Base-by-base conservation (phyloP, 202 grass and related monocot genomes). In the Alloteropsis angusta region DNA sequence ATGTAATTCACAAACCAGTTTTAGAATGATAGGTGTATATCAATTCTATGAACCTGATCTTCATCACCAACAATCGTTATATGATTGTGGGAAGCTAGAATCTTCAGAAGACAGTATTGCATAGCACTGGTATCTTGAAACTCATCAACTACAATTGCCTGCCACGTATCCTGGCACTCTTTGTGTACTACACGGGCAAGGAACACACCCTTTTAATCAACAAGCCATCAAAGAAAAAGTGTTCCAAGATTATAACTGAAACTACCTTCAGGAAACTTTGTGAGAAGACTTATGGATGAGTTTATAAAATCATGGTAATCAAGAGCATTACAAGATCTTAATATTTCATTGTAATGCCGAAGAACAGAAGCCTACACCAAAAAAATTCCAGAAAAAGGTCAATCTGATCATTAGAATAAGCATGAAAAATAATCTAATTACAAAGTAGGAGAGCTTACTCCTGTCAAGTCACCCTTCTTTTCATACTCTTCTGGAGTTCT, bases 71-170 rank as follows among this genome's bases (percentile, higher is more conserved):
- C 91, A 54, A 97, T 87, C 75, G 95, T 97, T 71, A 97, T 83
- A 85, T 76, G 87, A 55, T 88, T 88, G 87, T 97, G 95, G 82
- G 91, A 94, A 60, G 91, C 85, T 75, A 97, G 83, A 78, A 83
- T 80, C 74, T 74, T 94, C 75, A 97, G 84, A 90, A 97, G 89
- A 60, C 72, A 57, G 82, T 94, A 97, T 75, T 97, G 94, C 89
- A 94, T 94, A 57, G 87, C 87, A 90, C 94, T 97, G 80, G 94
- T 97, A 87, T 97, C 91, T 81, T 97, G 94, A 94, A 97, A 97
- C 78, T 97, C 94, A 84, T 97, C 94, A 58, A 97, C 89, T 54
- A 94, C 85, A n/a, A 97, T 88, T 67, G 91, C 94, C 68, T 84
- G 85, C 91, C 94, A 94, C 84, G 72, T 97, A 71, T 88, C 84